phyloP scores from a whole-genome alignment of 306 rosid genomes.

The Castanea mollissima region DNA sequence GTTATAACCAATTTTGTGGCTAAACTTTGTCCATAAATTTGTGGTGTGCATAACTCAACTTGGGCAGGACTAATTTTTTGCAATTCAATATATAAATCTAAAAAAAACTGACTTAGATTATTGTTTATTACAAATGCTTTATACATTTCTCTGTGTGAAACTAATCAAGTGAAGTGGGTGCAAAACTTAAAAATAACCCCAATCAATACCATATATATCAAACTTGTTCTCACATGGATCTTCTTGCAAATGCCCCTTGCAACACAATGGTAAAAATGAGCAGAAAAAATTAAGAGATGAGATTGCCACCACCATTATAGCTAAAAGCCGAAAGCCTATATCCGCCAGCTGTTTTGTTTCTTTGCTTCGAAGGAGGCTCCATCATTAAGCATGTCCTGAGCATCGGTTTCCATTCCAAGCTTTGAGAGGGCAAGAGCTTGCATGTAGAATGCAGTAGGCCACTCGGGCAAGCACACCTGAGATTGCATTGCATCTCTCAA shows the following conservation, averaged over 20 bases:
- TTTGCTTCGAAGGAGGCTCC: constrained; percentile 81
- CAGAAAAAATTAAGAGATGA: background rate
- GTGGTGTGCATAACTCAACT: too few relatives aligned
- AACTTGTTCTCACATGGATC: background rate
- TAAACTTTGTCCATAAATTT: too few relatives aligned
- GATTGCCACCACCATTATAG: background rate
- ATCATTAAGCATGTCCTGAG: constrained; percentile 92
- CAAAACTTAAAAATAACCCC: background rate
- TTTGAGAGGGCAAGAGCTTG: constrained; percentile 94
- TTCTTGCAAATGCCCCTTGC: background rate
- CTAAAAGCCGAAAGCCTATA: constrained; percentile 18
- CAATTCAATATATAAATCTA: background rate
- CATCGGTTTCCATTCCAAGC: constrained; percentile 97
- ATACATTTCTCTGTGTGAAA: background rate
- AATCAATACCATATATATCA: background rate
- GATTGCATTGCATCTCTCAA: constrained; percentile 94
- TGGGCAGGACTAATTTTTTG: too few relatives aligned
- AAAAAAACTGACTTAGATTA: background rate
- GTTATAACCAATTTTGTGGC: too few relatives aligned
- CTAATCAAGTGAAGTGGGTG: background rate
- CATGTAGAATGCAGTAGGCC: constrained; percentile 94
- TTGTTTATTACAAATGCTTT: background rate
- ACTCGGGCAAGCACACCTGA: constrained; percentile 91
- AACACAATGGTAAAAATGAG: background rate
- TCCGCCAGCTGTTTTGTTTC: constrained; percentile 81